Percentiles rank a stretch among this genome's conserved stretches.
Conservation (phyloP, 169 alveolate species). For the Cyclospora cayetanensis region DNA sequence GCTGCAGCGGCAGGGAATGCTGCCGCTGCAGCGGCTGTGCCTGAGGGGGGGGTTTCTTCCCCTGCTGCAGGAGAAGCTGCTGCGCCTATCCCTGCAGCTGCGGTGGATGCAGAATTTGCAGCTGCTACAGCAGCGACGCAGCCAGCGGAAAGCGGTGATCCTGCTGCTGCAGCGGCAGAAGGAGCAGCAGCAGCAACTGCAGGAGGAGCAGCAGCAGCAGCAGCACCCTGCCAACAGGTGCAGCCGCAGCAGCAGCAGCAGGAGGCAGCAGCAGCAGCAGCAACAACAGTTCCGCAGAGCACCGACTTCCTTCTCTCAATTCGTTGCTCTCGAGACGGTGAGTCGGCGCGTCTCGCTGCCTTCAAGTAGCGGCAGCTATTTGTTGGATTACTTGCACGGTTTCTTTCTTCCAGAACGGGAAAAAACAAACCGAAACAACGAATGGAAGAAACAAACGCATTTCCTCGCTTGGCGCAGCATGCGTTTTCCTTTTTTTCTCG, state of each 20-base stretch:
- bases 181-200: constrained; percentile 31
- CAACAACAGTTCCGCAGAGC: not conserved
- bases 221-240: not conserved
- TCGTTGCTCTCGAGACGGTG: constrained; percentile 38
- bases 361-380: no score
- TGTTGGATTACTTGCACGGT: no score
- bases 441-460: no score
- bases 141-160: not conserved
- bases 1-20: not conserved
- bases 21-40: not conserved
- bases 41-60: not conserved
- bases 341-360: not conserved
- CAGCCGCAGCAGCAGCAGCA: constrained; percentile 45
- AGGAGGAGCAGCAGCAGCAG: not conserved
- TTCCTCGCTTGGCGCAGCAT: not conserved
- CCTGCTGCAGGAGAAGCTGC: not conserved
- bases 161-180: not conserved
- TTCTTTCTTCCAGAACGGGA: no score
- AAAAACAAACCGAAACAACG: no score
- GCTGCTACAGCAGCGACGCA: not conserved
- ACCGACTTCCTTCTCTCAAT: constrained; percentile 59
- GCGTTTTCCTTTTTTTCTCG: not conserved
- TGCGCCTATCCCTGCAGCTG: not conserved
- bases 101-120: not conserved
- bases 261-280: constrained; percentile 9